phyloP scores from a whole-genome alignment of 345 rosid genomes.

The Barbarea vulgaris region DNA sequence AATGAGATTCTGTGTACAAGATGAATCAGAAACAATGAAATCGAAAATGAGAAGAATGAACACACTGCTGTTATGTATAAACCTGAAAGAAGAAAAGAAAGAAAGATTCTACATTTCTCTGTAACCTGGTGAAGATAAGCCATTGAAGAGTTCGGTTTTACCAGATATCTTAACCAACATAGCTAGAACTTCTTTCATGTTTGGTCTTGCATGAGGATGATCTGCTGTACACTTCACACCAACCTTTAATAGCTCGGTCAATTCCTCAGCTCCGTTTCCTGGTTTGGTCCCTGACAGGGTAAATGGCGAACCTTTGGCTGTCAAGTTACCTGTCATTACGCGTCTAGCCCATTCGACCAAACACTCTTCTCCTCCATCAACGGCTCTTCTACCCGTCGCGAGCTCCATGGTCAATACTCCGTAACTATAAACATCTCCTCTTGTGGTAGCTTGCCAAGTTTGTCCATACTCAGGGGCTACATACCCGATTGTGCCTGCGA shows the following conservation, averaged over 20 bases:
- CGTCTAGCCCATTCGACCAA: conserved; percentile 83
- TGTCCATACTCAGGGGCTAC: conserved; percentile 98
- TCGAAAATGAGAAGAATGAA: conserved; percentile 17
- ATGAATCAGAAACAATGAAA: conserved; percentile 39
- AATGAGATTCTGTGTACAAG: conserved; percentile 42
- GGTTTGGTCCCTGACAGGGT: conserved; percentile 64
- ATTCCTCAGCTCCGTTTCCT: conserved; percentile 63
- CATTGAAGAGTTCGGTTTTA: conserved; percentile 42
- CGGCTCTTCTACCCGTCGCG: conserved; percentile 82
- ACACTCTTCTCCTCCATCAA: conserved; percentile 95
- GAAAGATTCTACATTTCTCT: conserved; percentile 41
- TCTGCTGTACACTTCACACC: conserved; percentile 78
- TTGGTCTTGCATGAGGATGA: conserved; percentile 81
- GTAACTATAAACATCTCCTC: conserved; percentile 93
- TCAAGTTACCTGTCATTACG: conserved; percentile 51
- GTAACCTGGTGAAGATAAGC: conserved; percentile 41
- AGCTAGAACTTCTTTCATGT: conserved; percentile 81
- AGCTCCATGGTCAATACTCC: conserved; percentile 88
- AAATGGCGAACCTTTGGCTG: conserved; percentile 48
- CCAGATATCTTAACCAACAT: conserved; percentile 57
- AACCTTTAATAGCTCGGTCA: conserved; percentile 63
- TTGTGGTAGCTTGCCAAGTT: conserved; percentile 89
- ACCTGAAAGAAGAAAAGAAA: conserved; percentile 7
- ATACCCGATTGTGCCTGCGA: conserved; percentile 91
- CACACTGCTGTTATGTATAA: conserved; percentile 27